Base-by-base conservation (phyloP, 306 rosid species). In the Acacia melanoxylon region DNA sequence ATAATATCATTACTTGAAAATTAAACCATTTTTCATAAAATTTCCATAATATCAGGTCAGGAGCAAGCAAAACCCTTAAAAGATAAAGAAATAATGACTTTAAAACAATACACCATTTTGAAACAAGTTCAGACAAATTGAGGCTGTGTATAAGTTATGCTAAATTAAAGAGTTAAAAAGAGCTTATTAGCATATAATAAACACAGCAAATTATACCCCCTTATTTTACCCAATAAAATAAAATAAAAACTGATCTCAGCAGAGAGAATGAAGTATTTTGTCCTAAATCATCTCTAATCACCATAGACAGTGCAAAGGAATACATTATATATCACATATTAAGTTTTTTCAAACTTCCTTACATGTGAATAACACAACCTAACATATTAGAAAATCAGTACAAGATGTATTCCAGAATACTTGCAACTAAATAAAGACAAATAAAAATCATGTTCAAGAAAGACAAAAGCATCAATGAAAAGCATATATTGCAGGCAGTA, bases 401-500 rank as follows among this genome's bases (percentile, higher is more conserved):
- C 35, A 80, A 72, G 48, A 67, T 10, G 56, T 59, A 52, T 31
- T 78, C 56, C 46, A 86, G 77, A 74, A 72, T 17, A 80, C 75
- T 69, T 12, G 71, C 72, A 75, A 70, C 76, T 52, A 81, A 82
- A 68, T 40, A 82, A 20, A 45, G 51, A 49, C 77, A 73, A 56
- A 48, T 62, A 22, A 56, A 71, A 70, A 83, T 72, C 59, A 11
- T 25, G 72, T 44, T 76, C 71, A 73, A 75, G 79, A 73, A 33
- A 68, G 20, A 44, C 74, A 51, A 58, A 46, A n/a, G 68, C 72
- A 56, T 44, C 56, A 63, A 25, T 41, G 68, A 66, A 77, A 17
- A 51, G 44, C 70, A 66, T 5, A 77, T 66, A 58, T 70, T 71
- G 61, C 61, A 84, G 78, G 78, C 49, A 42, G 86, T 84, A 96